phyloP scores from a whole-genome alignment of 305 asterid genomes.

The Petunia hybrid region DNA sequence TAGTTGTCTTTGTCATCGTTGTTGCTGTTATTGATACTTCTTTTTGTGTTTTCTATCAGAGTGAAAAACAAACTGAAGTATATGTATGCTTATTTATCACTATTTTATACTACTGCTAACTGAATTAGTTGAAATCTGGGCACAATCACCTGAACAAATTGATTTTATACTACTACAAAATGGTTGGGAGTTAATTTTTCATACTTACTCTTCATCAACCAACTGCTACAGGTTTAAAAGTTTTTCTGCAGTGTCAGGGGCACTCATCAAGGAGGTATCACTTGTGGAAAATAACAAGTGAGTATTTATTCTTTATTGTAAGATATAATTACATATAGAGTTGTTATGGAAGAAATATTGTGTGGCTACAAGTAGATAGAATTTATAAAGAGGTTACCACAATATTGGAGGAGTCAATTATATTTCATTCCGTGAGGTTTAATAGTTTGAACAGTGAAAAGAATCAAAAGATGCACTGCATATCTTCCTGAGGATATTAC shows the following conservation, averaged over 20 bases:
- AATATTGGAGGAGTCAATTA: neutral
- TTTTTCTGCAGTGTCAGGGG: constrained; percentile 50
- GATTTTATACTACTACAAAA: too few species aligned
- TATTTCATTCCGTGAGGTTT: too few species aligned
- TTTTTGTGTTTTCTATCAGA: neutral
- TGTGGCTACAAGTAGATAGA: neutral
- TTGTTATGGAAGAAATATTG: neutral
- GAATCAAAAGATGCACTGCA: neutral
- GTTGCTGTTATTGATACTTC: neutral
- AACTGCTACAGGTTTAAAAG: constrained; percentile 47
- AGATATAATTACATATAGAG: neutral
- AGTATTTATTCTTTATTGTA: neutral
- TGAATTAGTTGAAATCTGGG: too few species aligned
- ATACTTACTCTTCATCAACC: too few species aligned
- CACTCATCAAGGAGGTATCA: constrained; percentile 43
- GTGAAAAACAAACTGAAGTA: too few species aligned
- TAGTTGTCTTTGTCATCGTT: neutral
- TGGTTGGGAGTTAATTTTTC: neutral
- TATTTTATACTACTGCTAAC: too few species aligned
- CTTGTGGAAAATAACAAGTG: constrained; percentile 37
- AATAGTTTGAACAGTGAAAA: too few species aligned
- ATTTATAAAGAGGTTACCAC: neutral
- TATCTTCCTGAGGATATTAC: neutral
- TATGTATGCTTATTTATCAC: neutral
- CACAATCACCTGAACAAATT: neutral